These are phyloP conservation scores for Emericellopsis terricola DNA, from an alignment of 495 filamentous ascomycete species.

Conservation along the genomic window DNA sequence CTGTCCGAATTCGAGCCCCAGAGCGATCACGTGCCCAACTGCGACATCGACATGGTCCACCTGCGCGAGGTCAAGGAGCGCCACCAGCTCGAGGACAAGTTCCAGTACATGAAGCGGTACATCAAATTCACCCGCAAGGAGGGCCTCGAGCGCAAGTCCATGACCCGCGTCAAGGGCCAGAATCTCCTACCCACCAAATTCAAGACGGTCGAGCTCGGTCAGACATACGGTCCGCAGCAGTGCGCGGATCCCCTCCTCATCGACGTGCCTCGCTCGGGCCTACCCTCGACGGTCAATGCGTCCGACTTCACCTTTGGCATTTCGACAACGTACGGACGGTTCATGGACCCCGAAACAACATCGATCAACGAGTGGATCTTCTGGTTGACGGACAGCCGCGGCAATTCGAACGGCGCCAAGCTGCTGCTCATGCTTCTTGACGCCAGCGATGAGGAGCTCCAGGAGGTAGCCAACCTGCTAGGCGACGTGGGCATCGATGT, in stretches of 20 bases:
- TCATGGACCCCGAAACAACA: constrained; percentile 21
- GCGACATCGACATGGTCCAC: constrained; percentile 23
- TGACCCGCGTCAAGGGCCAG: constrained; percentile 26
- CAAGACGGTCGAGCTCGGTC: constrained; percentile 24
- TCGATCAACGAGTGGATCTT: constrained; percentile 29
- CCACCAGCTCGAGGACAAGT: constrained; percentile 25
- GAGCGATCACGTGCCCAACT: constrained; percentile 15
- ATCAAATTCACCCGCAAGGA: constrained; percentile 21
- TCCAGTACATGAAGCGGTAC: constrained; percentile 35
- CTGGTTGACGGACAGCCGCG: constrained; percentile 29
- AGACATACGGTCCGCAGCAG: constrained; percentile 15
- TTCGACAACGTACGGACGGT: constrained; percentile 27
- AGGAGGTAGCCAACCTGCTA: constrained; percentile 18
- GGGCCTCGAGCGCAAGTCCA: constrained; percentile 22
- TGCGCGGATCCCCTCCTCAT: constrained; percentile 29
- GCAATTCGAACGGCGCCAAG: constrained; percentile 30
- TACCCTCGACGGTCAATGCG: constrained; percentile 23
- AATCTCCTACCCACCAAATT: constrained; percentile 23
- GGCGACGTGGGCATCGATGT: constrained; percentile 39
- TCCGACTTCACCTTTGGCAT: constrained; percentile 35
- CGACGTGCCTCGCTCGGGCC: constrained; percentile 25
- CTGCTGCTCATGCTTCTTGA: constrained; percentile 24
- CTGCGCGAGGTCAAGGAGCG: constrained; percentile 20
- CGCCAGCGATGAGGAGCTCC: constrained; percentile 22
- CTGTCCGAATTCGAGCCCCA: background rate